These are phyloP conservation scores for Trametes coccinea DNA, from an alignment of 768 basidiomycete species.

Conservation along the genomic window DNA sequence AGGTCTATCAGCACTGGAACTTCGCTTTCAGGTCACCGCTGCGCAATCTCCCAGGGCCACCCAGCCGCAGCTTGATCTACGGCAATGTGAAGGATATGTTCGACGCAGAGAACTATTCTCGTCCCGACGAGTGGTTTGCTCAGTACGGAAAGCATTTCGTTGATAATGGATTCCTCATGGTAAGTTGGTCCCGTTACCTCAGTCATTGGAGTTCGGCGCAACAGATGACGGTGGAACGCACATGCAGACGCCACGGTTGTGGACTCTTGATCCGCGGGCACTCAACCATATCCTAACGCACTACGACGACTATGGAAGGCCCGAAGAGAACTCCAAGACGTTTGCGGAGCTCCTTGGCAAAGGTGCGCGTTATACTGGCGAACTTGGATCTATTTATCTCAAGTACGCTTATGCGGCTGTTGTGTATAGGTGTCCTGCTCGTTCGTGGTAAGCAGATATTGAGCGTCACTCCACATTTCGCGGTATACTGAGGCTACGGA, in stretches of 20 bases:
- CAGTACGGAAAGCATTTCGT: slow-evolving; percentile 48
- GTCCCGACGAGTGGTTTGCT: slow-evolving; percentile 41
- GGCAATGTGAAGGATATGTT: slow-evolving; percentile 51
- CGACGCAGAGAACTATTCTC: slow-evolving; percentile 43
- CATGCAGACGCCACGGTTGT: slow-evolving; percentile 11
- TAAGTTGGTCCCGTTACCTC: slow-evolving; percentile 25
- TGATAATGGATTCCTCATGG: slow-evolving; percentile 46
- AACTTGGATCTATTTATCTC: no score
- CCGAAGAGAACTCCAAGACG: slow-evolving; percentile 38
- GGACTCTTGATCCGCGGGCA: slow-evolving; percentile 54
- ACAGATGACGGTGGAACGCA: neutral
- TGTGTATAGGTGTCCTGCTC: slow-evolving; percentile 1
- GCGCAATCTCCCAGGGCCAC: slow-evolving; percentile 51
- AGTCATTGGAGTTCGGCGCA: no score
- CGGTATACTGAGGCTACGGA: neutral
- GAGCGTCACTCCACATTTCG: neutral
- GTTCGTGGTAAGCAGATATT: neutral
- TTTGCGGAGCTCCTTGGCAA: slow-evolving; percentile 44
- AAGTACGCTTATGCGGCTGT: neutral
- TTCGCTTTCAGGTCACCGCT: slow-evolving; percentile 38
- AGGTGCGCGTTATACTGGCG: slow-evolving; percentile 25
- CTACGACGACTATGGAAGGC: slow-evolving; percentile 55
- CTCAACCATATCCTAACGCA: slow-evolving; percentile 64
- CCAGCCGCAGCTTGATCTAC: slow-evolving; percentile 44
- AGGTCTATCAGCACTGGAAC: neutral